These are phyloP conservation scores for Blastocladiella britannica DNA, from an alignment of 192 early-diverging fungal genomes.

Conservation along the genomic window DNA sequence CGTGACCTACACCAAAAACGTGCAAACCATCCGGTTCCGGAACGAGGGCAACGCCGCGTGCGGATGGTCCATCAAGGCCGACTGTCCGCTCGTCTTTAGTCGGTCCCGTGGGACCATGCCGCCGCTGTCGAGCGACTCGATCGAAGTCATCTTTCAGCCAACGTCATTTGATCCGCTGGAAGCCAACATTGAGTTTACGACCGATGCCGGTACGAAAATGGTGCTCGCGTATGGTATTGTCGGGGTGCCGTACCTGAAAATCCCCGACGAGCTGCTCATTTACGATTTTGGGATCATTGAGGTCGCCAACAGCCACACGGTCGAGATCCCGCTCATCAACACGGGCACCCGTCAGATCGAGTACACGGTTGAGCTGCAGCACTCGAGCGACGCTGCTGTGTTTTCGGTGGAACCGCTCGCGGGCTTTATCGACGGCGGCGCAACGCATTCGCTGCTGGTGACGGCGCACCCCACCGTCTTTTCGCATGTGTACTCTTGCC, in stretches of 20 bases:
- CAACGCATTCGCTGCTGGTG: constrained; percentile 11
- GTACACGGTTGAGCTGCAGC: constrained; percentile 16
- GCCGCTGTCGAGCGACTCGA: not conserved
- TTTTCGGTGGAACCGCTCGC: constrained; percentile 30
- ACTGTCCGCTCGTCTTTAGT: not conserved
- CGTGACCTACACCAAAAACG: constrained; percentile 37
- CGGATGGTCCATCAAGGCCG: constrained; percentile 19
- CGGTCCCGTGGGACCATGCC: not conserved
- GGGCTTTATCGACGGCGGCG: constrained; percentile 19
- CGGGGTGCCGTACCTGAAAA: constrained; percentile 32
- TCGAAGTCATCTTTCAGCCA: constrained; percentile 27
- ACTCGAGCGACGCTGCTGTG: constrained; percentile 36
- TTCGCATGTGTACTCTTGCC: constrained; percentile 16
- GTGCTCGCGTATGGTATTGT: constrained; percentile 35
- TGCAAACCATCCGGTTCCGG: constrained; percentile 15
- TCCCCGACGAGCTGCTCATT: constrained; percentile 13
- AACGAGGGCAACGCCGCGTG: constrained; percentile 41
- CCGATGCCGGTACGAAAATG: constrained; percentile 27
- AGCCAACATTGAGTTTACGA: constrained; percentile 22
- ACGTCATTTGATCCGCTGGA: constrained; percentile 20
- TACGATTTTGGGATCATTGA: constrained; percentile 32
- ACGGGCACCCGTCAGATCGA: constrained; percentile 29
- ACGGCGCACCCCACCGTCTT: constrained; percentile 26
- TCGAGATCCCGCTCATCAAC: constrained; percentile 19
- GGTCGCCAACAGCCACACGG: constrained; percentile 24